A percentile compares a stretch with the other conserved stretches of the same genome.
These are phyloP conservation scores for Eimeria brunetti DNA, from an alignment of 169 alveolate genomes.

Conservation along the genomic window DNA sequence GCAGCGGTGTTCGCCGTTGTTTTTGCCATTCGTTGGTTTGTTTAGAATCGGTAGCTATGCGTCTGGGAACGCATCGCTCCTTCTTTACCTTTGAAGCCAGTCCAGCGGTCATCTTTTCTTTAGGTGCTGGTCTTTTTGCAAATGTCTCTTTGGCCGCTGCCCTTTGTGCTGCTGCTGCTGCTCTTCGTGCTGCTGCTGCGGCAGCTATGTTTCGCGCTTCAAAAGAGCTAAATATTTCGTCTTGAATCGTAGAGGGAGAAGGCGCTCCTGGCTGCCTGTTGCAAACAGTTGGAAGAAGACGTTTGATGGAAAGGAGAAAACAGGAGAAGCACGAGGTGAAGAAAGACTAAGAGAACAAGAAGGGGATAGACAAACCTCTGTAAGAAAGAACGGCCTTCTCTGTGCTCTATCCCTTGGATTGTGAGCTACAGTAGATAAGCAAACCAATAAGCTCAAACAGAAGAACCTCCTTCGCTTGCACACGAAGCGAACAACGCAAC, in stretches of 20 bases:
- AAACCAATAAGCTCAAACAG: not conserved
- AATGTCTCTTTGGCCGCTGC: not conserved
- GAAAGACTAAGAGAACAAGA: not conserved
- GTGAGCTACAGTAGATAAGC: not conserved
- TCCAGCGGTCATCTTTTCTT: not conserved
- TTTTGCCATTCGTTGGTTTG: not conserved
- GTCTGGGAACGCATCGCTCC: not conserved
- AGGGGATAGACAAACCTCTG: not conserved
- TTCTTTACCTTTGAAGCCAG: too few species aligned
- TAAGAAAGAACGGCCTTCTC: not conserved
- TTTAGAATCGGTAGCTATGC: too few species aligned
- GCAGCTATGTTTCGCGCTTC: not conserved
- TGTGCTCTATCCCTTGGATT: not conserved
- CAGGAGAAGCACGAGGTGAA: not conserved
- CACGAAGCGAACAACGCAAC: not conserved
- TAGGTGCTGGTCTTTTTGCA: not conserved
- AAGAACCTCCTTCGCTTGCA: not conserved
- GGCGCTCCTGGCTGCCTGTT: not conserved
- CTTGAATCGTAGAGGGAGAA: not conserved
- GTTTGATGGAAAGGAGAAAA: not conserved
- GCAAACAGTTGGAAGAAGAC: not conserved
- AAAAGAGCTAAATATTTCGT: not conserved
- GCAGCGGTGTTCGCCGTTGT: not conserved
- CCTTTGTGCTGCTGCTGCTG: not conserved
- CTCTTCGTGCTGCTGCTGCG: conserved; percentile 23